Evolutionary conservation across 192 early-diverging fungal species (phyloP).

Genomic region (Coemansia asiatica): DNA sequence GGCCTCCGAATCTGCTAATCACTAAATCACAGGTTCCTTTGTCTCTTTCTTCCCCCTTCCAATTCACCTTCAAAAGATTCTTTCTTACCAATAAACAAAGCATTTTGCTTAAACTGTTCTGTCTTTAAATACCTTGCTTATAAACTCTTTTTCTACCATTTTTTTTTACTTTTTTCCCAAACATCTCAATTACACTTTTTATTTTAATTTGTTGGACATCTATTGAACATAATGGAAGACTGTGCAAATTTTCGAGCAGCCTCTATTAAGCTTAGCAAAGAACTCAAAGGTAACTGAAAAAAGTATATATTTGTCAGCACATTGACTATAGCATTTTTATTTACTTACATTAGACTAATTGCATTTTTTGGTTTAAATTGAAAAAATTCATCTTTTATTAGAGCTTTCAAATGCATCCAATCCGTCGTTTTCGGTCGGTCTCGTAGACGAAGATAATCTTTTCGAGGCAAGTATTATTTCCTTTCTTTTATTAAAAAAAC

Average conservation of each 20-base stretch:
- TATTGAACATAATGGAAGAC: slow-evolving; percentile 12
- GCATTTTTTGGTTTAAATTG: not conserved
- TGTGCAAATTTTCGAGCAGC: slow-evolving; percentile 14
- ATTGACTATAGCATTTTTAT: too few species aligned
- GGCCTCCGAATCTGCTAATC: not conserved
- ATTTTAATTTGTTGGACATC: slow-evolving; percentile 1
- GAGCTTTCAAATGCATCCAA: slow-evolving; percentile 75
- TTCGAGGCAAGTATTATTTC: slow-evolving; percentile 67
- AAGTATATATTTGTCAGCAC: too few species aligned
- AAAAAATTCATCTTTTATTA: slow-evolving; percentile 38
- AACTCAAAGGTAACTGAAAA: slow-evolving; percentile 47
- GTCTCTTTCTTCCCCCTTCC: not conserved
- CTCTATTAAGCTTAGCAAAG: slow-evolving; percentile 29
- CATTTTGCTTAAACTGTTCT: not conserved
- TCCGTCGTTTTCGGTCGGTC: slow-evolving; percentile 88
- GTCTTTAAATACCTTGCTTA: not conserved
- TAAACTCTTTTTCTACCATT: not conserved
- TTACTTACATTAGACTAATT: too few species aligned
- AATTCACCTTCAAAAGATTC: too few species aligned
- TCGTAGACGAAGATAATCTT: slow-evolving; percentile 79
- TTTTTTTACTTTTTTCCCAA: not conserved
- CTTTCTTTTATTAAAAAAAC: slow-evolving; percentile 3
- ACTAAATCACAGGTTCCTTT: not conserved
- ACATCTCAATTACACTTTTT: not conserved
- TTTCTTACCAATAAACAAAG: not conserved